A percentile compares a stretch with the other conserved stretches of the same genome.
These are phyloP conservation scores for Ceratobasidium theobromae DNA, from an alignment of 1,284 basidiomycete genomes.

Conservation along the genomic window DNA sequence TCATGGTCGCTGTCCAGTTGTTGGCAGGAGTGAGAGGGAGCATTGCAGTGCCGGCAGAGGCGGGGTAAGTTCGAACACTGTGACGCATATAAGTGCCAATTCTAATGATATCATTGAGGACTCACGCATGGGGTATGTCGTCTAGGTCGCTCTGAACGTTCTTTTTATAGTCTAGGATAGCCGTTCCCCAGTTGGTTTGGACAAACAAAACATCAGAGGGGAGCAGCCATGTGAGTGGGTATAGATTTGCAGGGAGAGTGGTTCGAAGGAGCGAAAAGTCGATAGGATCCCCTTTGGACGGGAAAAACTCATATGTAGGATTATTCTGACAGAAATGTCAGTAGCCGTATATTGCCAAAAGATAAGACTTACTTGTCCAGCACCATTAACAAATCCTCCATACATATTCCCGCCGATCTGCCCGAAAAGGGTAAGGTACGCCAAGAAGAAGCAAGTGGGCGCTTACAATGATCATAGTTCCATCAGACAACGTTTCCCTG, in stretches of 20 bases:
- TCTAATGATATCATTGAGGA: not conserved
- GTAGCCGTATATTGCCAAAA: conserved; percentile 8
- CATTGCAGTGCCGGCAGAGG: conserved; percentile 79
- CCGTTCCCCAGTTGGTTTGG: conserved; percentile 48
- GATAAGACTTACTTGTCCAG: conserved; percentile 48
- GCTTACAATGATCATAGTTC: conserved; percentile 35
- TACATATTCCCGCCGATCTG: conserved; percentile 71
- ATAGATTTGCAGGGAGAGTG: conserved; percentile 54
- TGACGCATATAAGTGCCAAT: not conserved
- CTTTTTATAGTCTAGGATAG: conserved; percentile 52
- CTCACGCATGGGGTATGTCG: conserved; percentile 36
- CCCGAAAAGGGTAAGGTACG: conserved; percentile 39
- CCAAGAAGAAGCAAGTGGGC: not conserved
- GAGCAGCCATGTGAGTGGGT: conserved; percentile 53
- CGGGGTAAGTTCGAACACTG: conserved; percentile 66
- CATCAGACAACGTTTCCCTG: conserved; percentile 34
- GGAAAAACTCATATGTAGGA: conserved; percentile 81
- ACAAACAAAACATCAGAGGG: conserved; percentile 48
- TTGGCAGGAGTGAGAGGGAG: conserved; percentile 84
- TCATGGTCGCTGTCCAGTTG: conserved; percentile 80
- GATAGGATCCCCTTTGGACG: conserved; percentile 53
- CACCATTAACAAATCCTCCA: conserved; percentile 76
- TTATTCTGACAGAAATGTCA: conserved; percentile 38
- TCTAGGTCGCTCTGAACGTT: conserved; percentile 43
- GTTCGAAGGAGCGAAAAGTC: conserved; percentile 54